Evolutionary conservation across 768 basidiomycete species (phyloP), one percentile per base, ranked within the genome.

Genomic region (Tulasnella sp.): DNA sequence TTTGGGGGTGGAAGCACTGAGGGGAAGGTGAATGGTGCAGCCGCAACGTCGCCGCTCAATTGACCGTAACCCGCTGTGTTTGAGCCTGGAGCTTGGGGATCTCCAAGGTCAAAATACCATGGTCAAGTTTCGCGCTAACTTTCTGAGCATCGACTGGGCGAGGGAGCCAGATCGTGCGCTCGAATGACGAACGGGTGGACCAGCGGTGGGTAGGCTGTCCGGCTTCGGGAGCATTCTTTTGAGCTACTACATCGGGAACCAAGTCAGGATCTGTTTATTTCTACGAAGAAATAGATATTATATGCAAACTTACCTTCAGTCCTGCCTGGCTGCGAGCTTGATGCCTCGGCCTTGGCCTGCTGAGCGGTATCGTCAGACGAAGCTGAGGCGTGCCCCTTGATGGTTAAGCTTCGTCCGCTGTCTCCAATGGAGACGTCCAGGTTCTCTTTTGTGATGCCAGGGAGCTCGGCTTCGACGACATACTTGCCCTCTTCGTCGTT

Each of bases 401-500:
- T 79, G 40, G 73, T 57, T 35, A 80, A 67, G 67, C 78, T 80
- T 71, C 57, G 26, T 18, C 79, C 79, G 69, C 75, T 67, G 35
- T 78, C 79, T 35, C 70, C 79, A 29, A 80, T 69, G 51, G 70
- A 69, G 37, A 80, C 46, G 61, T 73, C 69, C 32, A 80, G 26
- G 32, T 79, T 69, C 44, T 79, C 79, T 7, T 57, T 75, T 75
- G 16, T 44, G 39, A 74, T 73, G 6, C 79, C 79, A 20, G 79
- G 79, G 13, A 80, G 29, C 37, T 80, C 79, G 23, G 79, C 79
- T 70, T 80, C 79, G 42, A 80, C 73, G 48, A 78, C 37, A 48
- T 73, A 80, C 40, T 51, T 67, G 42, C 73, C 55, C 29, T 35
- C 70, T 29, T 72, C 29, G 26, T 75, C 77, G 26, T 46, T 61